Conservation (phyloP, 1,139 yeast species). For the Saccharomyces uvarum region DNA sequence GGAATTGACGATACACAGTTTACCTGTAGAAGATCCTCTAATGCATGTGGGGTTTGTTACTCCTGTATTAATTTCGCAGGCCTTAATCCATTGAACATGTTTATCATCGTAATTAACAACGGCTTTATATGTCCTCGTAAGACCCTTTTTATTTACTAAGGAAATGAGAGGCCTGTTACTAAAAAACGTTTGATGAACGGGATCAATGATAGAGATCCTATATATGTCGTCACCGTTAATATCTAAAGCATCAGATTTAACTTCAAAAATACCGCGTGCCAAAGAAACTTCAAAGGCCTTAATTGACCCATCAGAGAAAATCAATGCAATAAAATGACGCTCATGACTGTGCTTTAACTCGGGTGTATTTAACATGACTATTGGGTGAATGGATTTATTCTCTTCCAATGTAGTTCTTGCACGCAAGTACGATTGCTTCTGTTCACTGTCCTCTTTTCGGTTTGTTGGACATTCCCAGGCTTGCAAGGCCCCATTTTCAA, state of each 20-base stretch:
- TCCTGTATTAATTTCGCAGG: conserved; percentile 46
- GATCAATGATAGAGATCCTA: conserved; percentile 56
- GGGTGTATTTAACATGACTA: conserved; percentile 43
- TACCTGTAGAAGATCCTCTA: conserved; percentile 68
- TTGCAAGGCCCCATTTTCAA: conserved; percentile 37
- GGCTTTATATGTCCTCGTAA: conserved; percentile 46
- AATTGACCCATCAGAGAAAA: conserved; percentile 33
- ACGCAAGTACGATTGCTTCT: conserved; percentile 17
- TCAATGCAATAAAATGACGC: conserved; percentile 40
- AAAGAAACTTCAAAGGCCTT: conserved; percentile 27
- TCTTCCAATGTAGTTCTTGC: conserved; percentile 11
- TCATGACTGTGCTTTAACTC: conserved; percentile 32
- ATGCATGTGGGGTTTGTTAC: conserved; percentile 45
- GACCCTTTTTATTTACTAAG: conserved; percentile 49
- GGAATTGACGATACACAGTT: conserved; percentile 62
- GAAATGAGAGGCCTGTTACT: conserved; percentile 45
- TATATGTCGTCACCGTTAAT: conserved; percentile 32
- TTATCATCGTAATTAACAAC: conserved; percentile 23
- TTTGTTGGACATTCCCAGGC: conserved; percentile 54
- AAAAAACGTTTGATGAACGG: conserved; percentile 46
- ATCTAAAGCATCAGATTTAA: conserved; percentile 15
- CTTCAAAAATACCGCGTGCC: conserved; percentile 15
- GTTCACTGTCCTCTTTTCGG: conserved; percentile 13
- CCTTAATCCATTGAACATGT: conserved; percentile 45
- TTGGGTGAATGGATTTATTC: conserved; percentile 26